Evolutionary conservation across 345 rosid genomes (phyloP), one percentile per base, ranked within the genome.

Genomic region (Eucalyptus cloeziana): DNA sequence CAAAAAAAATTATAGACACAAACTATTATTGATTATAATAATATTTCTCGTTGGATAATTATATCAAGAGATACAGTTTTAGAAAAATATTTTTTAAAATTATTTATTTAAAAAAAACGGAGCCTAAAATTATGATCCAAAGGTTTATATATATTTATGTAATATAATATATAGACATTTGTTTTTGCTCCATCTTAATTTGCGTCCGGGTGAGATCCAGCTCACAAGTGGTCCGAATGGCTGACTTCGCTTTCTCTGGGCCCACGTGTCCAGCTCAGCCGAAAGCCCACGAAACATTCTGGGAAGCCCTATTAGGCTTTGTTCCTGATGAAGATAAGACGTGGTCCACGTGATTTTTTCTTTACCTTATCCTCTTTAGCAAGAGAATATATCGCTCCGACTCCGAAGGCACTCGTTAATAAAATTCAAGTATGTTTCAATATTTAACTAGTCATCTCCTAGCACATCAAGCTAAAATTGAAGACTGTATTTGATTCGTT

Each of bases 201-300:
- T 49, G 87, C 92, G 93, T 44, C 91, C 88, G 49, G 91, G 62
- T 62, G 91, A 89, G 83, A 83, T 40, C 92, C 91, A 58, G 79
- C 62, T 88, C 87, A 31, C 88, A 50, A 27, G 83, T 40, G 83
- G 83, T 43, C 83, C 25, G 47, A 37, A 6, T 21, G 83, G 83
- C 83, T 10, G 47, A 3, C 47, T 40, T 71, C 14, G 3, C 47
- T 76, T 21, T 40, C 83, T 76, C 14, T 37, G 83, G 83, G 83
- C 47, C 83, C 47, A 76, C 47, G 4, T 21, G 47, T 76, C 83
- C 83, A 76, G 83, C 83, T 76, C 83, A 76, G 8, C 47, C 8
- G 47, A 40, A 76, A 37, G 83, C 83, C 83, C 83, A 76, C 8
- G 7, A 76, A 76, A 76, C 83, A 40, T 2, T 76, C 40, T 76